These are phyloP conservation scores for Zymoseptoria ardabiliae DNA, from an alignment of 2,329 filamentous ascomycete genomes.

Conservation along the genomic window DNA sequence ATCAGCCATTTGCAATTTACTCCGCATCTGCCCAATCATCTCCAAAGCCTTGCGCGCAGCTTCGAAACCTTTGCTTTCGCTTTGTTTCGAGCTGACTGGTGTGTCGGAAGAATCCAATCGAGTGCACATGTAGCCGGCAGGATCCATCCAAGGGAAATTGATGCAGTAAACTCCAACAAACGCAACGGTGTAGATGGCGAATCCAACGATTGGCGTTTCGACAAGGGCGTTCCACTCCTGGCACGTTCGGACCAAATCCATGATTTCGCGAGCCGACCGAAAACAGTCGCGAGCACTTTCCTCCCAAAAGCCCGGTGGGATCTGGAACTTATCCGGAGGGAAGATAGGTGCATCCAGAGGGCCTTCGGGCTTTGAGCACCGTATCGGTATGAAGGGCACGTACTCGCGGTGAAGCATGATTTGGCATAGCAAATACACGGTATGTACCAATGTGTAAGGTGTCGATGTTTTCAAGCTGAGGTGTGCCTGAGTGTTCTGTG, in stretches of 20 bases:
- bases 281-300: constrained; percentile 57
- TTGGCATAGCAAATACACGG: constrained; percentile 56
- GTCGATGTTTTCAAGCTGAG: constrained; percentile 57
- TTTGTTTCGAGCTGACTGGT: constrained; percentile 7
- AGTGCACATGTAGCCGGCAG: constrained; percentile 45
- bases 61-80: constrained; percentile 31
- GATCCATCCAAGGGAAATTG: constrained; percentile 64
- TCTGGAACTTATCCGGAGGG: constrained; percentile 38
- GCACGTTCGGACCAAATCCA: constrained; percentile 57
- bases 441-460: constrained; percentile 60
- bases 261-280: constrained; percentile 54
- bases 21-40: constrained; percentile 46
- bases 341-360: constrained; percentile 55
- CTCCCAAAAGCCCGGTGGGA: constrained; percentile 54
- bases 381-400: constrained; percentile 57
- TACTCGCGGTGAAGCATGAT: constrained; percentile 65
- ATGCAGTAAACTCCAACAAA: constrained; percentile 59
- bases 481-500: constrained; percentile 58
- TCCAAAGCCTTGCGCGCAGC: constrained; percentile 45
- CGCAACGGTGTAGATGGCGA: constrained; percentile 59
- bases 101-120: constrained; percentile 5
- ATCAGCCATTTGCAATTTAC: constrained; percentile 49
- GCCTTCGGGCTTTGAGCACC: constrained; percentile 43
- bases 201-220: constrained; percentile 61
- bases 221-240: constrained; percentile 54